A percentile compares a stretch with the other conserved stretches of the same genome.
Evolutionary conservation across 2,329 filamentous ascomycete genomes (phyloP).

Genomic region (Aspergillus costaricaensis): DNA sequence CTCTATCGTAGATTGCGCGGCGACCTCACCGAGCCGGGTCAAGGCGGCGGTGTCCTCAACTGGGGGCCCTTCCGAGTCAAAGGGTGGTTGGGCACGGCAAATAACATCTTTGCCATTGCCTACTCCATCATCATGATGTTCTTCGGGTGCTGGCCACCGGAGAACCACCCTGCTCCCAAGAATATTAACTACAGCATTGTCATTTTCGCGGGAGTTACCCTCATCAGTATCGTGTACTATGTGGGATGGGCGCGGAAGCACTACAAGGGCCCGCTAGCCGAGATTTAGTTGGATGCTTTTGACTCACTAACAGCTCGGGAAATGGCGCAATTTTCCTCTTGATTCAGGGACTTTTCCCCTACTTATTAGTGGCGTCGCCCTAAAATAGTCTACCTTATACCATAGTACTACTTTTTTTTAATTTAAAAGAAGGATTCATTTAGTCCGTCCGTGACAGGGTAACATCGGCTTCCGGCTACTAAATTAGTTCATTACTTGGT

Average conservation of each 20-base stretch:
- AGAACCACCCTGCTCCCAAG: slow-evolving; percentile 24
- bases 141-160: slow-evolving; percentile 51
- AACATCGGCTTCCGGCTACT: too few relatives aligned
- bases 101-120: slow-evolving; percentile 47
- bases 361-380: too few relatives aligned
- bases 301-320: too few relatives aligned
- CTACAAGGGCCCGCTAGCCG: slow-evolving; percentile 34
- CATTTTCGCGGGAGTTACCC: slow-evolving; percentile 41
- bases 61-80: slow-evolving; percentile 36
- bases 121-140: slow-evolving; percentile 49
- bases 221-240: slow-evolving; percentile 45
- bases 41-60: slow-evolving; percentile 23
- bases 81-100: slow-evolving; percentile 43
- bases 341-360: too few relatives aligned
- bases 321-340: too few relatives aligned
- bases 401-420: too few relatives aligned
- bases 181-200: slow-evolving; percentile 54
- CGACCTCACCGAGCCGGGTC: slow-evolving; percentile 37
- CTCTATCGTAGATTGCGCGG: slow-evolving; percentile 44
- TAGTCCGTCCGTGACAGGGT: too few relatives aligned
- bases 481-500: too few relatives aligned
- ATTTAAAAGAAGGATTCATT: too few relatives aligned
- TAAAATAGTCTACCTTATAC: too few relatives aligned
- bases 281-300: slow-evolving; percentile 10
- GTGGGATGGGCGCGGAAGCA: slow-evolving; percentile 31